These are phyloP conservation scores for Laburnicola sp. DNA, from an alignment of 2,329 filamentous ascomycete genomes.

Conservation along the genomic window DNA sequence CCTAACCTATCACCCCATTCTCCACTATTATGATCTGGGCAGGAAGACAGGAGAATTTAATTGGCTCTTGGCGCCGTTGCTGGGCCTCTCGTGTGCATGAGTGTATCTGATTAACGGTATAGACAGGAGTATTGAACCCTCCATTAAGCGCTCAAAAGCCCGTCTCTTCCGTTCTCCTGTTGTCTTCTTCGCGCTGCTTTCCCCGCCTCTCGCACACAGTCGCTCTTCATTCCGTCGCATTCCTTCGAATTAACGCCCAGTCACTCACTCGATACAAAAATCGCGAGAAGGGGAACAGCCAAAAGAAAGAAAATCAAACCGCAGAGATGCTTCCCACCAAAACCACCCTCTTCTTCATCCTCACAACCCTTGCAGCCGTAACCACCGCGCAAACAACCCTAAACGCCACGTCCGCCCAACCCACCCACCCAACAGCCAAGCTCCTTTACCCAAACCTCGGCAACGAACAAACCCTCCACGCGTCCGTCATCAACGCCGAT, in stretches of 20 bases:
- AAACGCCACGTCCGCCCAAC: not conserved
- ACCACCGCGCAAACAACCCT: not conserved
- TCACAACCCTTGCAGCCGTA: not conserved
- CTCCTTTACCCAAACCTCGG: not conserved
- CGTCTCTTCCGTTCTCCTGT: not conserved
- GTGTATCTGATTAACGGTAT: too few species aligned
- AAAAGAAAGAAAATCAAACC: too few species aligned
- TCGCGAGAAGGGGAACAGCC: not conserved
- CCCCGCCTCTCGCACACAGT: not conserved
- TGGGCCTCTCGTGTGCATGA: too few species aligned
- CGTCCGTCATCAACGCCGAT: not conserved
- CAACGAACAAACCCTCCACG: not conserved
- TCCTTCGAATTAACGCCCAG: not conserved
- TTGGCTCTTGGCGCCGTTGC: too few species aligned
- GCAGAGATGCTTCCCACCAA: slow-evolving; percentile 3
- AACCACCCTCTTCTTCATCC: not conserved
- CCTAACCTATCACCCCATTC: too few species aligned
- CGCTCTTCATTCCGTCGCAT: not conserved
- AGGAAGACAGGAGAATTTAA: too few species aligned
- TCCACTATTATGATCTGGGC: too few species aligned
- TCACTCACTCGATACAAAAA: not conserved
- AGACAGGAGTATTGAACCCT: too few species aligned
- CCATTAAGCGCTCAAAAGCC: not conserved
- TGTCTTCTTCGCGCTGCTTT: not conserved
- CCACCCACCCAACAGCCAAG: not conserved